phyloP scores from a whole-genome alignment of 306 rosid genomes.

The Inga leiocalycina region DNA sequence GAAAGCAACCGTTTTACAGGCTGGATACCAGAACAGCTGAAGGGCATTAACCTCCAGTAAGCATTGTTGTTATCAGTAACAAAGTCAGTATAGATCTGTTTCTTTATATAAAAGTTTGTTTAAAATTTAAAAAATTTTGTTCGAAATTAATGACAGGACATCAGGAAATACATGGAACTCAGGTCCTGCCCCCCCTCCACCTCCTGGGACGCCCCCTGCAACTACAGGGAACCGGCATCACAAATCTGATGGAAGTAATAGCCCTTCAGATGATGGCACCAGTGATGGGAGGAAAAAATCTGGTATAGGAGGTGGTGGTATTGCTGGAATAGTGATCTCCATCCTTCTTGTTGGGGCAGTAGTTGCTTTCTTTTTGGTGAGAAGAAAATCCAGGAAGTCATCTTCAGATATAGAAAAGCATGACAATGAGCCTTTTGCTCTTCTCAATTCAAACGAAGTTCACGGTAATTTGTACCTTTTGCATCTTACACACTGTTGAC shows the following conservation, averaged over 20 bases:
- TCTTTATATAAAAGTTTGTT: constrained; percentile 15
- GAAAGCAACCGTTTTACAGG: constrained; percentile 84
- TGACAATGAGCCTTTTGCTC: constrained; percentile 67
- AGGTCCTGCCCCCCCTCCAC: constrained; percentile 97
- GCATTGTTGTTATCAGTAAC: constrained; percentile 40
- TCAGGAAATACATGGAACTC: constrained; percentile 83
- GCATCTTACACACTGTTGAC: constrained; percentile 29
- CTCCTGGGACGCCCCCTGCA: constrained; percentile 90
- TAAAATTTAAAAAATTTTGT: constrained; percentile 29
- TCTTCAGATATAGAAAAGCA: constrained; percentile 71
- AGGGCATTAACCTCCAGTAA: constrained; percentile 73
- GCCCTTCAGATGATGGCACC: constrained; percentile 46
- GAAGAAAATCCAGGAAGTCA: constrained; percentile 71
- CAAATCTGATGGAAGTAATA: constrained; percentile 50
- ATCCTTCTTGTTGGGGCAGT: constrained; percentile 76
- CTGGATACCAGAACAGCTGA: constrained; percentile 84
- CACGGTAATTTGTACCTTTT: constrained; percentile 52
- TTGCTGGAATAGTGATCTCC: constrained; percentile 94
- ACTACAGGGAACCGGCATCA: constrained; percentile 46
- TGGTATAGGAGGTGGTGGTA: constrained; percentile 88
- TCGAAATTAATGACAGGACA: constrained; percentile 56
- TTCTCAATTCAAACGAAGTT: constrained; percentile 57
- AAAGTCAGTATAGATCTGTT: background rate
- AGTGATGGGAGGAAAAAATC: constrained; percentile 68
- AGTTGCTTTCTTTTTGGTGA: constrained; percentile 73